Evolutionary conservation across 805 yeast genomes (phyloP), one percentile per base, ranked within the genome.

Genomic region (Maudiozyma pseudohumilis): DNA sequence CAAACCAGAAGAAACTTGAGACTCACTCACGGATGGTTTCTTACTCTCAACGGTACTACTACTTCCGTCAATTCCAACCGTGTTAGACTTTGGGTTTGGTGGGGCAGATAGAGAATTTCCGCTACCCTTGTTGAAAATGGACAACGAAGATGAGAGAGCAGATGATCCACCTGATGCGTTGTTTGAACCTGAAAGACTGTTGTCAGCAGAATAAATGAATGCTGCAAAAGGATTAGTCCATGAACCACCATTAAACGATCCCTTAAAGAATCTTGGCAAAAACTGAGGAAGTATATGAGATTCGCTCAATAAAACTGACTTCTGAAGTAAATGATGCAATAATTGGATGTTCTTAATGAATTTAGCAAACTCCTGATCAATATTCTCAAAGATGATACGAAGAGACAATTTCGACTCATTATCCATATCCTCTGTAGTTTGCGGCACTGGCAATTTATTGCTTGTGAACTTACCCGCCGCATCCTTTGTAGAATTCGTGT

Each of bases 181-280:
- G 6, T 13, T 6, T 18, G 6, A 19, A 4, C 35, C 29, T 10
- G 26, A 17, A 5, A 32, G 34, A 29, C 38, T 48, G 23, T 32
- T 25, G 13, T 29, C 37, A 11, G 37, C 42, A 4, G 45, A 37
- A 13, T 49, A 34, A 24, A 46, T 40, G 16, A 43, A 40, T 18
- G 42, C 39, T 45, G 74, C 72, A 46, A 79, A 78, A 19, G 83
- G 84, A 48, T 80, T 80, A 34, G 74, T 70, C 80, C 87, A 81
- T 42, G 78, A 77, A n/a, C 88, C 89, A 13, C 87, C 89, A 47
- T 77, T 77, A 53, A 77, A 81, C 38, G 72, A 74, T 21, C 76
- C 75, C 29, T 70, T 66, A 15, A 82, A 59, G 48, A 81, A 78
- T 41, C 92, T 65, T 7, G 92, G 87, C 45, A 77, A 74, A 2